These are phyloP conservation scores for Dryadomyces sulphureus DNA, from an alignment of 2,329 filamentous ascomycete species.

Conservation along the genomic window DNA sequence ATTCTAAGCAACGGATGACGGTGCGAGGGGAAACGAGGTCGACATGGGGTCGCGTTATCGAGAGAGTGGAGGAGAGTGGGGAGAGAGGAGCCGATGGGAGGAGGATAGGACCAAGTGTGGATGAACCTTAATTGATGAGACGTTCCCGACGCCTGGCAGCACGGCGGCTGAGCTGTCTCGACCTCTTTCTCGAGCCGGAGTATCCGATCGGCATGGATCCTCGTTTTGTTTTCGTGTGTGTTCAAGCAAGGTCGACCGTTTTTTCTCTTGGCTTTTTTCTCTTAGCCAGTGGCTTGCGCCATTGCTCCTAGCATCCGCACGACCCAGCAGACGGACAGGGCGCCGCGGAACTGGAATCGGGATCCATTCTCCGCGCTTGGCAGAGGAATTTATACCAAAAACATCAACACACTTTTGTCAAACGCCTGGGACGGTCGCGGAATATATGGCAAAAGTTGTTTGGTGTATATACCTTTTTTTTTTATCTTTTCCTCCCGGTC, in stretches of 20 bases:
- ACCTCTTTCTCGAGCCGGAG: slow-evolving; percentile 1
- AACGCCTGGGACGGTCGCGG: neutral
- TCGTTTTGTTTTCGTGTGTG: neutral
- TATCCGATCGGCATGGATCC: neutral
- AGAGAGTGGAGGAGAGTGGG: neutral
- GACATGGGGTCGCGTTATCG: neutral
- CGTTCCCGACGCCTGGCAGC: neutral
- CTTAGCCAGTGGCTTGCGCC: neutral
- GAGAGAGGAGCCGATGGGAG: neutral
- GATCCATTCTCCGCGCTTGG: neutral
- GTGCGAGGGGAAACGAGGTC: neutral
- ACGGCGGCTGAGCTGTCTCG: neutral
- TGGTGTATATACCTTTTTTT: slow-evolving; percentile 8
- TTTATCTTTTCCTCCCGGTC: slow-evolving; percentile 8
- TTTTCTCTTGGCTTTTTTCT: neutral
- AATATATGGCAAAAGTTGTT: slow-evolving; percentile 4
- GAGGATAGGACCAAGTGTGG: slow-evolving; percentile 1
- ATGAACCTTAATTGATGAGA: slow-evolving; percentile 3
- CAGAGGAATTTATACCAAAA: slow-evolving; percentile 1
- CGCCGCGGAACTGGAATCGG: neutral
- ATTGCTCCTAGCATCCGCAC: no score
- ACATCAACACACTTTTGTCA: neutral
- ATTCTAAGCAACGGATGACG: slow-evolving; percentile 9
- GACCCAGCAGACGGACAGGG: neutral
- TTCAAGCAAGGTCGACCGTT: neutral